Base-by-base conservation (phyloP, 495 filamentous ascomycete species). In the Penicillium lagena region DNA sequence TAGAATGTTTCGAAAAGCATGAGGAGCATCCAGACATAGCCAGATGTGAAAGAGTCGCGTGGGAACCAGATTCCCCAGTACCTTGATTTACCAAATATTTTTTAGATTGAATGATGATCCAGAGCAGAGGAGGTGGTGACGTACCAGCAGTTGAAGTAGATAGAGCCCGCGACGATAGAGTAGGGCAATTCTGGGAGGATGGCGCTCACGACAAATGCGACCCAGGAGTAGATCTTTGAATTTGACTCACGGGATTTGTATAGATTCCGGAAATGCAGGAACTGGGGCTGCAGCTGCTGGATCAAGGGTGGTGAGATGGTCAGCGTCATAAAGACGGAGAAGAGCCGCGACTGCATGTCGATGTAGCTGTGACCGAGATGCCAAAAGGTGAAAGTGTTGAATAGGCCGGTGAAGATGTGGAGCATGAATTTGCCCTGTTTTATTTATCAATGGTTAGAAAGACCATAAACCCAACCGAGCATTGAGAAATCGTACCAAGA, bases 1-100 rank as follows among this genome's bases (percentile, higher is more conserved):
- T 87, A 89, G 63, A 77, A 90, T 29, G 86, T 50, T 57, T 90
- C 83, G 58, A 82, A 89, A 7, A 86, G 58, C 59, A 86, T 76
- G 7, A 86, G 60, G 39, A 76, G 60, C 59, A 85, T 67, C 71
- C 75, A 83, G 9, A 71, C 60, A 35, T 70, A 80, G 7, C 76
- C 82, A 2, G 72, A 70, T 7, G 59, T 70, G 51, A 83, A 83
- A 2, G 68, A 70, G 41, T 62, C 58, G 13, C 79, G 55, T 35
- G 70, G 67, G 60, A 75, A 73, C 70, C 78, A 73, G 49, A 80
- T 63, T 31, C 68, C 68, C 68, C 68, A 72, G 53, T 72, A 72
- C 67, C 67, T 69, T 22, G 0, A 4, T 22, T 22, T 0, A 29
- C n/a, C 4, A 2, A 4, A 30, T 13, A 2, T 30, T 35, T 27